phyloP scores from a whole-genome alignment of 352 stramenopile genomes.

The Pythium scleroteichum region DNA sequence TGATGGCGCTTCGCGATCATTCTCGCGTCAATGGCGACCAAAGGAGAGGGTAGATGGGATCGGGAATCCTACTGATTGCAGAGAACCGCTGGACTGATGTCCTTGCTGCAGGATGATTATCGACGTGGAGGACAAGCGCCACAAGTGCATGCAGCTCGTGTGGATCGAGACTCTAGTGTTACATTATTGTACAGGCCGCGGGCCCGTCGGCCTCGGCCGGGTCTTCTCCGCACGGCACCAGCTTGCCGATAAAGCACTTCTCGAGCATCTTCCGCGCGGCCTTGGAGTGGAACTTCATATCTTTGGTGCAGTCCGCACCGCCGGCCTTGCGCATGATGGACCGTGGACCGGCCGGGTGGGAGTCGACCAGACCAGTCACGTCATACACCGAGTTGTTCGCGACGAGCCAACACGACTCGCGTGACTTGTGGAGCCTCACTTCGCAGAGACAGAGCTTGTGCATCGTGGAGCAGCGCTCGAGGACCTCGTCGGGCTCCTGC shows the following conservation, averaged over 20 bases:
- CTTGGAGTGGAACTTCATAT: conserved; percentile 87
- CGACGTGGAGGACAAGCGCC: too few relatives aligned
- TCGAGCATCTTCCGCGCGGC: conserved; percentile 72
- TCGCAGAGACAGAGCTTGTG: conserved; percentile 82
- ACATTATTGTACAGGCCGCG: conserved; percentile 77
- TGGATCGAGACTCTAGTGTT: conserved; percentile 12
- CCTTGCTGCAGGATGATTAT: too few relatives aligned
- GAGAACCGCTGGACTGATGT: too few relatives aligned
- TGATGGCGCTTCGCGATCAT: too few relatives aligned
- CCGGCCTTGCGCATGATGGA: conserved; percentile 84
- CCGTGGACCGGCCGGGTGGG: conserved; percentile 74
- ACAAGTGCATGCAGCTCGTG: too few relatives aligned
- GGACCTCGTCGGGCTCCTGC: not conserved
- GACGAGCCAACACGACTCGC: conserved; percentile 95
- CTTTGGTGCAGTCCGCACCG: conserved; percentile 63
- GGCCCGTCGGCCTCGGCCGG: conserved; percentile 29
- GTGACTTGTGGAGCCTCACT: conserved; percentile 81
- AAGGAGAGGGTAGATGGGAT: too few relatives aligned
- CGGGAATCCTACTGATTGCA: too few relatives aligned
- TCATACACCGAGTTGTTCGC: conserved; percentile 87
- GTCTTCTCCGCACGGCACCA: conserved; percentile 60
- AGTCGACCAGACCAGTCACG: conserved; percentile 72
- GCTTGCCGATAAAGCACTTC: conserved; percentile 81
- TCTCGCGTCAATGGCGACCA: too few relatives aligned
- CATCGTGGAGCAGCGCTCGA: conserved; percentile 48